phyloP scores from a whole-genome alignment of 441 rosid genomes.

The Eruca vesicaria region DNA sequence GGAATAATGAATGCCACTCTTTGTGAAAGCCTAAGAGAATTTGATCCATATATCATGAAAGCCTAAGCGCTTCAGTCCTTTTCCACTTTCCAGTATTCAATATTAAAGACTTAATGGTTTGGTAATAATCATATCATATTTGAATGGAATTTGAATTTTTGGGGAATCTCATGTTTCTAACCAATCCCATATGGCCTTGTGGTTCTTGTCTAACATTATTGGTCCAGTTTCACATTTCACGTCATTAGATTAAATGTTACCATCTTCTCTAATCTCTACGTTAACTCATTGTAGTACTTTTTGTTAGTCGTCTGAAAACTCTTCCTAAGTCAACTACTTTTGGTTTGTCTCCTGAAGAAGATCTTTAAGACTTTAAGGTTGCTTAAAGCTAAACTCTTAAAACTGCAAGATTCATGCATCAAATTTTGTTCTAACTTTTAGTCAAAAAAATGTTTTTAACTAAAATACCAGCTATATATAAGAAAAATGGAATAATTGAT shows the following conservation, averaged over 20 bases:
- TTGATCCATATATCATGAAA: no score
- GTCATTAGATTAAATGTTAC: neutral
- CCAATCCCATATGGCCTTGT: conserved; percentile 27
- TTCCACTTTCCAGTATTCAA: conserved; percentile 29
- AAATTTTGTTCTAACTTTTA: neutral
- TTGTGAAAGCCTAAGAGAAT: no score
- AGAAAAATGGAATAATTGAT: neutral
- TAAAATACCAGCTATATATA: neutral
- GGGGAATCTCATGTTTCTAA: conserved; percentile 27
- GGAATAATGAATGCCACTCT: no score
- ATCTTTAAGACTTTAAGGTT: neutral
- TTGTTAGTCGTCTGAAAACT: conserved; percentile 16
- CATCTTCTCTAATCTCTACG: conserved; percentile 21
- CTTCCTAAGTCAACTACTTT: conserved; percentile 6
- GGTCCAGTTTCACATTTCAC: conserved; percentile 10
- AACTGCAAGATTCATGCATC: conserved; percentile 1
- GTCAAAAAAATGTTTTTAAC: neutral
- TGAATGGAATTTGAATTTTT: conserved; percentile 24
- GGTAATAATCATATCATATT: conserved; percentile 26
- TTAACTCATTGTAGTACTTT: neutral
- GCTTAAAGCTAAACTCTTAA: neutral
- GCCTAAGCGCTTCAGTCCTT: no score
- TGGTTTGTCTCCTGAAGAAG: neutral
- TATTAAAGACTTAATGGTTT: conserved; percentile 24
- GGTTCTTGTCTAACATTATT: conserved; percentile 24